Conservation (phyloP, 345 rosid genomes). For the Populus pruinosa region DNA sequence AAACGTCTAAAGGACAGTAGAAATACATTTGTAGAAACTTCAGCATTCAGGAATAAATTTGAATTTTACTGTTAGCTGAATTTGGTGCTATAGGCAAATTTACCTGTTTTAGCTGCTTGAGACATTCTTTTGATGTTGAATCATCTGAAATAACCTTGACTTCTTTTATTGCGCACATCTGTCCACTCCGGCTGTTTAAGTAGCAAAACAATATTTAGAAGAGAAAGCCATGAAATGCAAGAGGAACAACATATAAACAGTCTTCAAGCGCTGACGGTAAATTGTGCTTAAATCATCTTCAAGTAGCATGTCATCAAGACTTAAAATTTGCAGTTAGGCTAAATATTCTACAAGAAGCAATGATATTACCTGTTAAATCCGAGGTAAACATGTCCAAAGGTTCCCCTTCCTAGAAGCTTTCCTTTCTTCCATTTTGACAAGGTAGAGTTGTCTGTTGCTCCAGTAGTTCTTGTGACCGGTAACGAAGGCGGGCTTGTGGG, state of each 20-base stretch:
- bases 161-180: conserved; percentile 97
- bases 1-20: background rate
- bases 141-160: conserved; percentile 80
- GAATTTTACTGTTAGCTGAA: background rate
- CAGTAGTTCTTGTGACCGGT: conserved; percentile 39
- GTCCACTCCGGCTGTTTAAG: conserved; percentile 69
- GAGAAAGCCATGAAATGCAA: background rate
- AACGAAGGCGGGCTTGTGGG: conserved; percentile 73
- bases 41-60: background rate
- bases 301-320: background rate
- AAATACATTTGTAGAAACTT: background rate
- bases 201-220: conserved; percentile 20
- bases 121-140: conserved; percentile 73
- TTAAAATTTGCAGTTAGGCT: background rate
- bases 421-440: conserved; percentile 82
- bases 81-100: conserved; percentile 2
- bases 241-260: background rate
- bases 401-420: conserved; percentile 86
- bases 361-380: conserved; percentile 79
- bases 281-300: background rate
- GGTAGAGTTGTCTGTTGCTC: conserved; percentile 34
- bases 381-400: conserved; percentile 89
- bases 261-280: background rate
- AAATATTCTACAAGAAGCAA: background rate
- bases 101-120: conserved; percentile 93